Evolutionary conservation across 1,284 basidiomycete species (phyloP).

Genomic region (Trichosporon ovoides): DNA sequence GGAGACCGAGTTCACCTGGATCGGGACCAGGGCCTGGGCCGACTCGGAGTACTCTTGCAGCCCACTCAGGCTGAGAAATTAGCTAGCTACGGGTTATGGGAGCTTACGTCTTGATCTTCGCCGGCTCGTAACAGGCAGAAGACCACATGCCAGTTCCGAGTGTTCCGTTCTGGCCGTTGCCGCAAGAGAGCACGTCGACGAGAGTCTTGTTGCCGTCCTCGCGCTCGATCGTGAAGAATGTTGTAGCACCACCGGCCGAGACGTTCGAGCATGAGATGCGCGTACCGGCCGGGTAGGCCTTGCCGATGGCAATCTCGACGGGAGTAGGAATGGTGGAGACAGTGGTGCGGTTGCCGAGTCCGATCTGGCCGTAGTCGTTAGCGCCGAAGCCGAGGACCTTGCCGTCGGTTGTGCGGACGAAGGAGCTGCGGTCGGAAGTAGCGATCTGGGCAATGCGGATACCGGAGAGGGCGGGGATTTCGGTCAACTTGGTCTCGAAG

Average conservation of each 20-base stretch:
- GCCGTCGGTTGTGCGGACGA: conserved; percentile 63
- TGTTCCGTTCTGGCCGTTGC: conserved; percentile 74
- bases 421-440: conserved; percentile 68
- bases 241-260: conserved; percentile 56
- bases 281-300: conserved; percentile 55
- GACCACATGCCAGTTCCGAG: conserved; percentile 76
- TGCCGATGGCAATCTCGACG: conserved; percentile 69
- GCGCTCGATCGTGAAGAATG: conserved; percentile 71
- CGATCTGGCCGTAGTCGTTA: conserved; percentile 79
- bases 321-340: conserved; percentile 73
- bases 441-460: conserved; percentile 65
- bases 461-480: conserved; percentile 69
- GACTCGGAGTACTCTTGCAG: conserved; percentile 73
- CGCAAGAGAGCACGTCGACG: conserved; percentile 72
- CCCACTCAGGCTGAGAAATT: conserved; percentile 66
- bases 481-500: conserved; percentile 69
- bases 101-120: conserved; percentile 62
- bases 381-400: conserved; percentile 84
- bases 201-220: conserved; percentile 39
- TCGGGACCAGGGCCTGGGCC: conserved; percentile 59
- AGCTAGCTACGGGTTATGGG: background rate
- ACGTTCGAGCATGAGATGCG: conserved; percentile 62
- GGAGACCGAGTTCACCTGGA: conserved; percentile 61
- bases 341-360: conserved; percentile 65
- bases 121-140: conserved; percentile 66